Evolutionary conservation across 2,329 filamentous ascomycete species (phyloP), one percentile per base, ranked within the genome.

Genomic region (Plectosphaerella sp.): DNA sequence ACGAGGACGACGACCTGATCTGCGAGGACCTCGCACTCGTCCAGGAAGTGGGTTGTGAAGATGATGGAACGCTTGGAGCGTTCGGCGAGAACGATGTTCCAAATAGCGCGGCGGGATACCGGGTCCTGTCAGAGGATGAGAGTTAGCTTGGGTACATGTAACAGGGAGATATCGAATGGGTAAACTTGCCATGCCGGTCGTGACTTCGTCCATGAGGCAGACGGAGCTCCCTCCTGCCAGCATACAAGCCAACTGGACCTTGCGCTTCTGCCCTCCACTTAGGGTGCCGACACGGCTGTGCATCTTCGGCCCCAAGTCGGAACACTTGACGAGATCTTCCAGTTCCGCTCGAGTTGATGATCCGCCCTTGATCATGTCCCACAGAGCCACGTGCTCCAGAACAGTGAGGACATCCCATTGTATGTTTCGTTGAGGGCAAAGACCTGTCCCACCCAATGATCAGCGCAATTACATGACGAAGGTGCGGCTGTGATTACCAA

Each of bases 161-260:
- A 28, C 9, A 28, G 25, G 28, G 11, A 33, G 11, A 9, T 2
- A 2, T 35, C 5, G 8, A 10, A 11, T 12, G 45, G 4, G 5
- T 46, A 8, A 16, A 25, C 47, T 24, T n/a, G 36, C 48, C 12
- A 91, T 72, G 14, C 88, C 88, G 46, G 83, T 87, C 10, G 83
- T 86, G 10, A 89, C 86, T 64, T 91, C 88, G 57, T 91, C 88
- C 14, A 90, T 79, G 60, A 86, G 84, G 64, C 87, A 90, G 4
- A 91, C 77, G n/a, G 78, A 78, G 46, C 83, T 87, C 9, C 85
- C 87, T 48, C 88, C 88, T 3, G 86, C 87, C 55, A 91, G 83
- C 86, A 89, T 89, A 75, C 89, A 87, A 1, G 86, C 86, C 5
- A 91, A 72, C 64, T 91, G 87, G 6, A 90, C 73, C 63, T 91